These are phyloP conservation scores for Roridomyces roridus DNA, from an alignment of 768 basidiomycete species.

Conservation along the genomic window DNA sequence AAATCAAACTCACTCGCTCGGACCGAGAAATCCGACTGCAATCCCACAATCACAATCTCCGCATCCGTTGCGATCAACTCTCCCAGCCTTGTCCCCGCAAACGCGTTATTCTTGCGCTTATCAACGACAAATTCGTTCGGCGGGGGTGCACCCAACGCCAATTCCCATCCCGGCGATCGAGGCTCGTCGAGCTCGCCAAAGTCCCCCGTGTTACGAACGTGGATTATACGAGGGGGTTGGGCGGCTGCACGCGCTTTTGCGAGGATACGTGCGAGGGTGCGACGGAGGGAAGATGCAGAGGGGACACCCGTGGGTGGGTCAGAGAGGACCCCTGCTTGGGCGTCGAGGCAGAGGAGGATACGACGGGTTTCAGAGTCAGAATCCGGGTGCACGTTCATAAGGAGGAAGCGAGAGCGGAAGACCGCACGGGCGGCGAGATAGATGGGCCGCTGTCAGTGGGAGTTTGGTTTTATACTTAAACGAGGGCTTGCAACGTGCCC, in stretches of 20 bases:
- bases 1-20: slow-evolving; percentile 40
- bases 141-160: slow-evolving; percentile 55
- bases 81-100: slow-evolving; percentile 60
- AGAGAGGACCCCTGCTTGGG: slow-evolving; percentile 45
- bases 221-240: slow-evolving; percentile 63
- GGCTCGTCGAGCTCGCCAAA: slow-evolving; percentile 66
- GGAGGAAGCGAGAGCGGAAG: too few species aligned
- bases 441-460: too few species aligned
- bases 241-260: slow-evolving; percentile 43
- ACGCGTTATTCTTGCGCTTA: slow-evolving; percentile 76
- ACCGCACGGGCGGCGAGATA: too few species aligned
- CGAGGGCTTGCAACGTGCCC: too few species aligned
- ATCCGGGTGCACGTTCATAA: too few species aligned
- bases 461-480: too few species aligned
- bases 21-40: slow-evolving; percentile 72
- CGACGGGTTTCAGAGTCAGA: slow-evolving; percentile 23
- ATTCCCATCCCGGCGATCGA: slow-evolving; percentile 62
- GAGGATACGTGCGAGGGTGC: slow-evolving; percentile 47
- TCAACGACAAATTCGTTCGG: slow-evolving; percentile 62
- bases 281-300: slow-evolving; percentile 35
- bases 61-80: slow-evolving; percentile 57
- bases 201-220: slow-evolving; percentile 72
- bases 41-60: slow-evolving; percentile 69
- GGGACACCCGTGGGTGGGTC: slow-evolving; percentile 47
- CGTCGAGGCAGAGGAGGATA: slow-evolving; percentile 52